Conservation (phyloP, 768 basidiomycete genomes). For the Baorangia bicolor region DNA sequence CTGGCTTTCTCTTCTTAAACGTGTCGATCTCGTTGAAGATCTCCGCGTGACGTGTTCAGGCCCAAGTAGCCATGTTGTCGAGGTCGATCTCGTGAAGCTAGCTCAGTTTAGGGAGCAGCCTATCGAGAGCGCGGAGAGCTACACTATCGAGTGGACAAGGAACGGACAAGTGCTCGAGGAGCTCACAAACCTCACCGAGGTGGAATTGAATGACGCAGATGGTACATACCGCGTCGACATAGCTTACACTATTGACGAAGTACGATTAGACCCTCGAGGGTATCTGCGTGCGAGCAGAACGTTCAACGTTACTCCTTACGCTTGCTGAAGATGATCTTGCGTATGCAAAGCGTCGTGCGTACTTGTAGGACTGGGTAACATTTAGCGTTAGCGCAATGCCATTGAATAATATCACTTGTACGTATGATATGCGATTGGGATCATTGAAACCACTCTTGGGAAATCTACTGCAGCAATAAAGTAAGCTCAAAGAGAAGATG, state of each 20-base stretch:
- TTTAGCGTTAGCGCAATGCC: neutral
- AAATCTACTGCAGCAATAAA: slow-evolving; percentile 24
- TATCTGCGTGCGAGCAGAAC: slow-evolving; percentile 28
- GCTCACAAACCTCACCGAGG: slow-evolving; percentile 50
- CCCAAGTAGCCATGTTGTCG: slow-evolving; percentile 36
- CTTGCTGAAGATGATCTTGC: neutral
- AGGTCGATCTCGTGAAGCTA: slow-evolving; percentile 57
- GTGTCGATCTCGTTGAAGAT: slow-evolving; percentile 61
- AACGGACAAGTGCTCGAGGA: slow-evolving; percentile 43
- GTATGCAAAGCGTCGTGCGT: neutral
- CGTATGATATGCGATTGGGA: slow-evolving; percentile 12
- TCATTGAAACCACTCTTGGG: slow-evolving; percentile 8
- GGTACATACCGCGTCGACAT: slow-evolving; percentile 50
- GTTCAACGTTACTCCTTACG: slow-evolving; percentile 7
- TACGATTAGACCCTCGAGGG: slow-evolving; percentile 46
- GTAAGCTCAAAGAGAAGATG: slow-evolving; percentile 16
- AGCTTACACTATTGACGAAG: slow-evolving; percentile 54
- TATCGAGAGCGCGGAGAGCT: slow-evolving; percentile 42
- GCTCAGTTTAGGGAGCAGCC: slow-evolving; percentile 49
- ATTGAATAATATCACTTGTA: slow-evolving; percentile 13
- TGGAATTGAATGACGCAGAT: slow-evolving; percentile 38
- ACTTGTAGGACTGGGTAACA: neutral
- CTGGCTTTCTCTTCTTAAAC: slow-evolving; percentile 63
- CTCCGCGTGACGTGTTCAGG: slow-evolving; percentile 41
- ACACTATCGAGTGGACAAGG: slow-evolving; percentile 55